phyloP scores from a whole-genome alignment of 139 green algal genomes.

The Volvox reticuliferus region DNA sequence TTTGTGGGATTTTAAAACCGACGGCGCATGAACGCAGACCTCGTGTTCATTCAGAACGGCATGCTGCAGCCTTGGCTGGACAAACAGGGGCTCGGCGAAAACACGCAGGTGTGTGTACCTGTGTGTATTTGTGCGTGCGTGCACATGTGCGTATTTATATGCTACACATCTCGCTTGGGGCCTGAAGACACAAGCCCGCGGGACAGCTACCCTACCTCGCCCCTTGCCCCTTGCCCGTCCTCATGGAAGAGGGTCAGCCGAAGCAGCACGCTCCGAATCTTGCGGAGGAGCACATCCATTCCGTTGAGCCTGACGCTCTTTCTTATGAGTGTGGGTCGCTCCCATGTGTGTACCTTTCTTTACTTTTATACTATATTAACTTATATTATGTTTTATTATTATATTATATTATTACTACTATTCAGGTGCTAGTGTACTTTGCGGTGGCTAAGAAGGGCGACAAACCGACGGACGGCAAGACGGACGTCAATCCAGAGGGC shows the following conservation, averaged over 20 bases:
- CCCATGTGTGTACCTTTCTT: too few relatives aligned
- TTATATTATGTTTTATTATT: too few relatives aligned
- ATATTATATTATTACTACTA: too few relatives aligned
- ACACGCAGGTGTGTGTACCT: conserved; percentile 83
- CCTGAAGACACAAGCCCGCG: neutral
- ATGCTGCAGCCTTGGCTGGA: conserved; percentile 97
- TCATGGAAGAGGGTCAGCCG: too few relatives aligned
- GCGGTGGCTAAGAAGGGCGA: conserved; percentile 97
- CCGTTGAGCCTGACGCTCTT: too few relatives aligned
- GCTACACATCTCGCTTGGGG: neutral
- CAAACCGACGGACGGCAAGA: conserved; percentile 75
- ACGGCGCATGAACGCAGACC: conserved; percentile 71
- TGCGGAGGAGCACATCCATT: too few relatives aligned
- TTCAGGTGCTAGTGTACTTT: conserved; percentile 98
- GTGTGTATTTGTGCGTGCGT: neutral
- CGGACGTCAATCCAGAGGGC: conserved; percentile 96
- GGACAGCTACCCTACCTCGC: too few relatives aligned
- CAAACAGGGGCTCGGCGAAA: conserved; percentile 81
- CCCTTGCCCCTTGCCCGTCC: too few relatives aligned
- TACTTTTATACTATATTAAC: too few relatives aligned
- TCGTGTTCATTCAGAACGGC: conserved; percentile 99
- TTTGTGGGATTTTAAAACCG: too few relatives aligned
- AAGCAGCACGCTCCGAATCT: too few relatives aligned
- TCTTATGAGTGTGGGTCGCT: too few relatives aligned
- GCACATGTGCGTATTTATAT: neutral